Base-by-base conservation (phyloP, 352 stramenopile genomes). In the Peronospora destructor region DNA sequence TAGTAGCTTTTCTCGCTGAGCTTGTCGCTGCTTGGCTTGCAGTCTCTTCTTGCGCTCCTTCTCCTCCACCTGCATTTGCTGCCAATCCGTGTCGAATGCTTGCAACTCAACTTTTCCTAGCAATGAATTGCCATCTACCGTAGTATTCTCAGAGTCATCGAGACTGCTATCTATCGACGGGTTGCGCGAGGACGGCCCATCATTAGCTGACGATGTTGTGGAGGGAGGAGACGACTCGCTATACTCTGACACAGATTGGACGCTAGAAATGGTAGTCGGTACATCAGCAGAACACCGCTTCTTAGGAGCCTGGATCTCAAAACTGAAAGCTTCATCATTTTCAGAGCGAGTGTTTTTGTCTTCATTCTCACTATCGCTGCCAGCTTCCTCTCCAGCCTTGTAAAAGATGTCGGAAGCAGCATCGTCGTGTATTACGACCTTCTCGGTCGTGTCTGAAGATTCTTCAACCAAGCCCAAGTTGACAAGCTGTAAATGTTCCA, bases 1-100 rank as follows among this genome's bases (percentile, higher is more conserved):
- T 9, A 85, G 49, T 11, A 85, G 40, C 42, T 88, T 88, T 11
- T 91, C 76, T n/a, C 76, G 73, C 38, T 87, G 79, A 12, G 75
- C 76, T 59, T 91, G 79, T 0, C 79, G 68, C 39, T 91, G 79
- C 34, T 88, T 91, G 13, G 74, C 44, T 59, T 85, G 74, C 21
- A 88, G 42, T 32, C 68, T 68, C 43, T 85, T 84, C 50, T 78
- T 77, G 9, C 79, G 72, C 37, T 87, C 73, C 32, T 84, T 85
- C 48, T 87, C 79, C 57, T 85, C 67, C 30, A 66, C 66, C 51
- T 91, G 79, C 66, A 91, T 67, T 43, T 69, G 66, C 47, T 88
- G 67, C 79, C 79, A 91, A 33, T 87, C 70, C 3, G 64, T 49
- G 14, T 85, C 59, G 16, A 83, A 82, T 28, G 61, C 59, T 42